Conservation (phyloP, 2,329 filamentous ascomycete genomes). For the Fusarium albidum region DNA sequence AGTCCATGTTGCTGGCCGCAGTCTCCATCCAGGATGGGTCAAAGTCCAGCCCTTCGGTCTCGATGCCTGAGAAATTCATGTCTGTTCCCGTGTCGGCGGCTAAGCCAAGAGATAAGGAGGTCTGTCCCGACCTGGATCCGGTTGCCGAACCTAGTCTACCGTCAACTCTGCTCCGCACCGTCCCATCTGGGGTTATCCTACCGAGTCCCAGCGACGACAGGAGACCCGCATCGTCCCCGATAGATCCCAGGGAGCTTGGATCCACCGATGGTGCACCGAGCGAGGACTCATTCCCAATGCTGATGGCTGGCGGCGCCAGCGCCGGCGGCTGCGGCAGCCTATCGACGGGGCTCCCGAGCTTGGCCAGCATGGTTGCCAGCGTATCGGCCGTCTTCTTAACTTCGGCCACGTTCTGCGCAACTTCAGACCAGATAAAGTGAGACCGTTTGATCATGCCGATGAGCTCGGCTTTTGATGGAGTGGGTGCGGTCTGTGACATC, state of each 20-base stretch:
- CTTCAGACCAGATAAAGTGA: conserved; percentile 53
- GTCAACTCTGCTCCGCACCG: conserved; percentile 25
- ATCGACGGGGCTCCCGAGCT: conserved; percentile 47
- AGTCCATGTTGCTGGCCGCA: conserved; percentile 46
- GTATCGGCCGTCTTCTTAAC: conserved; percentile 56
- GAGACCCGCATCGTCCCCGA: conserved; percentile 30
- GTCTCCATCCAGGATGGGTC: conserved; percentile 49
- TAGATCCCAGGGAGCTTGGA: conserved; percentile 30
- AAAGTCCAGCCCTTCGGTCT: conserved; percentile 39
- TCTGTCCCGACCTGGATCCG: conserved; percentile 30
- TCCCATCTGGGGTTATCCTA: conserved; percentile 18
- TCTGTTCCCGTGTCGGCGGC: conserved; percentile 26
- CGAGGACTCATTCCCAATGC: conserved; percentile 25
- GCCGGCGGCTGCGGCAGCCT: conserved; percentile 9
- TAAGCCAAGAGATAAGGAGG: conserved; percentile 32
- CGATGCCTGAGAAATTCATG: conserved; percentile 35
- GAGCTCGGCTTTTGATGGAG: conserved; percentile 50
- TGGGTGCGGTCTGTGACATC: conserved; percentile 43
- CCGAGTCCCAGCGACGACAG: conserved; percentile 35
- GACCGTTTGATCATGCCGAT: conserved; percentile 52
- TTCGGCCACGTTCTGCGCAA: conserved; percentile 49
- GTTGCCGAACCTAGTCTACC: conserved; percentile 22
- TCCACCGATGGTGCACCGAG: conserved; percentile 30
- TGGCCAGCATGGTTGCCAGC: conserved; percentile 55
- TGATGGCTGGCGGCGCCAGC: conserved; percentile 3